Base-by-base conservation (phyloP, 2,329 filamentous ascomycete species). In the Talaromyces verruculosus region DNA sequence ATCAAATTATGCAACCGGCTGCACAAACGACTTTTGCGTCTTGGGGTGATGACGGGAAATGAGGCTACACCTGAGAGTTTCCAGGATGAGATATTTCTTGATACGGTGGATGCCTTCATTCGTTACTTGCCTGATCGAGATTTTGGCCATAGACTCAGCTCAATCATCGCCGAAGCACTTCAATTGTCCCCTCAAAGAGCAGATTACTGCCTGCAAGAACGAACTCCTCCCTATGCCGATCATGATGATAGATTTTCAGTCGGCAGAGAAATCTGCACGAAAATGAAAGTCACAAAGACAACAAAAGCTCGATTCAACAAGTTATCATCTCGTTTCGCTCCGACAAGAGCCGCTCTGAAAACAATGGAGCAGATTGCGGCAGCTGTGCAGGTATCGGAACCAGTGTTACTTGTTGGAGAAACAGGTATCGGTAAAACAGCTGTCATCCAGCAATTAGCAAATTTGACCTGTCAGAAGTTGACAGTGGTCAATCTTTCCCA, bases 401-500 rank as follows among this genome's bases (percentile, higher is more conserved):
- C 96, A 3, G 87, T 97, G 1, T 81, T 99, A 19, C 87, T 99
- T 33, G 95, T 99, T n/a, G 95, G 95, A 74, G 95, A 99, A 81
- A 99, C 95, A 7, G 95, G 95, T 82, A 97, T 97, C 61, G 95
- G 95, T 72, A 99, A 99, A 80, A 99, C 95, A 0, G 97, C 95
- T 0, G 91, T 95, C 30, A 89, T 99, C 15, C 95, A 99, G 76
- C 93, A 97, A 74, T 83, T 99, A 65, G 93, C 95, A 0, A 89
- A 91, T 66, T 86, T 90, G 3, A 84, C 97, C 33, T 92, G 93
- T 1, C 91, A 93, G 74, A 96, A 92, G 72, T 85, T 99, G 13
- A 91, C 93, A 0, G 92, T 93, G 2, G 93, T 99, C 74, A 99
- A 99, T 74, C 78, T 99, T 75, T 99, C 95, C 0, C 96, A 99